Conservation (phyloP, 495 filamentous ascomycete species). For the Peziza echinospora region DNA sequence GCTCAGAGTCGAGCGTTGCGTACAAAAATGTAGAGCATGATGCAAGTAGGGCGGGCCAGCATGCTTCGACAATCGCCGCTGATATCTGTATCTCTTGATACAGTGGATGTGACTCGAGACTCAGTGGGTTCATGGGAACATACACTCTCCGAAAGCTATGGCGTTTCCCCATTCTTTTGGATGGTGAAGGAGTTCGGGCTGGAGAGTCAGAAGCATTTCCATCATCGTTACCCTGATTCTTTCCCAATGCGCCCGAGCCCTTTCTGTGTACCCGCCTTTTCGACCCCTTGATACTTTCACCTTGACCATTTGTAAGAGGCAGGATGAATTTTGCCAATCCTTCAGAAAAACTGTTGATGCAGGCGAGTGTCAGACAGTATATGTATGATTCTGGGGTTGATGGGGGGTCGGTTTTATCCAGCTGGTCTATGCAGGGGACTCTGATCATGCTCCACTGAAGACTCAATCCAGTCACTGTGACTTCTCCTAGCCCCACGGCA, state of each 20-base stretch:
- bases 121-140: conserved; percentile 61
- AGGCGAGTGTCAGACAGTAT: conserved; percentile 71
- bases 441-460: conserved; percentile 73
- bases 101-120: conserved; percentile 45
- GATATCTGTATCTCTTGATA: conserved; percentile 48
- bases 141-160: conserved; percentile 34
- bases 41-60: conserved; percentile 88
- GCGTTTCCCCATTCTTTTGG: conserved; percentile 25
- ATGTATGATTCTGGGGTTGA: conserved; percentile 75
- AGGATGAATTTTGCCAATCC: conserved; percentile 81
- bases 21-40: conserved; percentile 88
- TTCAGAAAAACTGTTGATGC: conserved; percentile 72
- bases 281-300: conserved; percentile 24
- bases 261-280: conserved; percentile 1
- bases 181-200: conserved; percentile 17
- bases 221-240: conserved; percentile 1
- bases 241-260: conserved; percentile 2
- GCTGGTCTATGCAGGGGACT: conserved; percentile 75
- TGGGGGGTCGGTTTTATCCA: conserved; percentile 80
- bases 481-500: conserved; percentile 40
- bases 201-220: conserved; percentile 21
- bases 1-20: conserved; percentile 79
- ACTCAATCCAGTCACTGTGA: conserved; percentile 54
- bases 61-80: conserved; percentile 63
- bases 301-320: conserved; percentile 57